Evolutionary conservation across 177 flowering plant species (phyloP).

Genomic region (Vitis hybrid): DNA sequence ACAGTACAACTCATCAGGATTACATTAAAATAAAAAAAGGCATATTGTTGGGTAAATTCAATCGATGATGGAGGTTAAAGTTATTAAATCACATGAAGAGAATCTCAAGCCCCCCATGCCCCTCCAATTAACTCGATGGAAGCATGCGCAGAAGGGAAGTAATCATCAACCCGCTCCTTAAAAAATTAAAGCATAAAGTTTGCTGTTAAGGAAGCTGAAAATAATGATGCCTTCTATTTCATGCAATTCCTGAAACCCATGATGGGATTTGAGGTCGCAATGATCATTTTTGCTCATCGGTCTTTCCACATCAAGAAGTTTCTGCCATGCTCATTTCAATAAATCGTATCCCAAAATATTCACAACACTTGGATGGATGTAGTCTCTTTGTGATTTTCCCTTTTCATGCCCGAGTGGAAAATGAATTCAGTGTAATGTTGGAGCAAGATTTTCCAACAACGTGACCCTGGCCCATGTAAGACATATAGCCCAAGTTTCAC

Average conservation of each 20-base stretch:
- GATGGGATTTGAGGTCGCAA: neutral
- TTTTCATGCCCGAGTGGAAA: no score
- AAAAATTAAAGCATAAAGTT: constrained; percentile 1
- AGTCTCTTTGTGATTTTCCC: no score
- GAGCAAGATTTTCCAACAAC: no score
- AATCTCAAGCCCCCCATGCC: neutral
- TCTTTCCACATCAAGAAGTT: constrained; percentile 16
- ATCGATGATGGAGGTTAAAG: neutral
- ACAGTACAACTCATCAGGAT: constrained; percentile 14
- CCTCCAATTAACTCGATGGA: constrained; percentile 8
- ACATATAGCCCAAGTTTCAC: no score
- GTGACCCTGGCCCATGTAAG: no score
- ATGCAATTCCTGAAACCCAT: constrained; percentile 14
- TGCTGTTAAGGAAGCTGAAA: constrained; percentile 18
- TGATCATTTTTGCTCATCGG: constrained; percentile 11
- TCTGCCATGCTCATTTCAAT: neutral
- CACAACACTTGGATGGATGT: no score
- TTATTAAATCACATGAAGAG: neutral
- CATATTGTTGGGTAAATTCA: neutral
- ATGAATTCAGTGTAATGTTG: no score
- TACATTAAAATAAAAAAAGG: neutral
- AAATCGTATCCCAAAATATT: no score
- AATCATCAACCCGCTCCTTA: constrained; percentile 9
- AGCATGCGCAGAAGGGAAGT: constrained; percentile 24
- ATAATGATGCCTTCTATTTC: constrained; percentile 17